Base-by-base conservation (phyloP, 441 rosid genomes). In the Erodium trifolium region DNA sequence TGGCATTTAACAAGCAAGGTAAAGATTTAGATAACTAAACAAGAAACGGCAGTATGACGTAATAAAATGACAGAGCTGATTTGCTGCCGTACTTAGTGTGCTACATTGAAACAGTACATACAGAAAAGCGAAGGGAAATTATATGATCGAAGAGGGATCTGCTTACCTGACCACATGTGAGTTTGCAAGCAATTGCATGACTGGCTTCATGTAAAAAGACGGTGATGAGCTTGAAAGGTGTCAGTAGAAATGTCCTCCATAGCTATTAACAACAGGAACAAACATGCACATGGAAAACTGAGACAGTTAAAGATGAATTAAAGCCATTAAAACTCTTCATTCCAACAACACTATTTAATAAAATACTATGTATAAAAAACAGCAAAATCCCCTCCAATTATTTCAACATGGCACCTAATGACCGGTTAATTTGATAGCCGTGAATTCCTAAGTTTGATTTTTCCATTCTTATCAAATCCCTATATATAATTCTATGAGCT, bases 121-220 rank as follows among this genome's bases (percentile, higher is more conserved):
- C 51, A 68, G 43, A 68, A 27, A 63, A 45, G 37, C 7, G 64
- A 77, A 23, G 62, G 13, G 49, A 43, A 43, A 37, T 37, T 41
- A 71, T 16, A 70, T 59, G 67, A 45, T 45, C 68, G 60, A 71
- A 72, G 77, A 18, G 75, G 74, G 49, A 78, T 78, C 72, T 78
- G 65, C 89, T 89, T 87, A 92, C 98, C 74, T 83, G 80, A 68
- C 98, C 98, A 80, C 98, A 92, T 0, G 98, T 92, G 78, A 92
- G 96, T 82, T 77, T 92, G 80, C 98, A 92, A 69, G 96, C 98
- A 72, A 90, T 80, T 4, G 98, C 98, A 81, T 92, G 98, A 78
- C 98, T 92, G 7, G 88, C 96, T 83, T 92, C 98, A 62, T 90
- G 98, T 67, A 92, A 75, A 80, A 90, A 92, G 29, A 92, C 98